Percentiles rank a stretch among this genome's conserved stretches.
Conservation (phyloP, 805 yeast genomes). For the Cyberlindnera galapagoensis region DNA sequence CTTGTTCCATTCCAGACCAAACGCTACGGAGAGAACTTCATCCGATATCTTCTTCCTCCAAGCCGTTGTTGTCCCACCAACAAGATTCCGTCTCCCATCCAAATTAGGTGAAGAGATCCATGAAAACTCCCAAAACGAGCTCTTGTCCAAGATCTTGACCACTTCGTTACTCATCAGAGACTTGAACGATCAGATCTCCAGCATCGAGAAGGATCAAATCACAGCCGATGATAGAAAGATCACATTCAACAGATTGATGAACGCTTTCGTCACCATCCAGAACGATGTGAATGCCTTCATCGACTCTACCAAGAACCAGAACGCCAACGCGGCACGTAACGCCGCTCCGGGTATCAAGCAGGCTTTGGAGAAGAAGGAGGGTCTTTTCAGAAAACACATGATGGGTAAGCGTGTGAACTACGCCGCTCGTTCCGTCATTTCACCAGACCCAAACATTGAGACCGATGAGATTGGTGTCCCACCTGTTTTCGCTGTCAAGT, state of each 20-base stretch:
- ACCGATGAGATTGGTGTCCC: constrained; percentile 99
- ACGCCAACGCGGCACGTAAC: constrained; percentile 48
- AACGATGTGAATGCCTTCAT: constrained; percentile 92
- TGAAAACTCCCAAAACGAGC: constrained; percentile 89
- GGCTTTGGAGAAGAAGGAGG: constrained; percentile 97
- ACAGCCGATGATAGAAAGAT: constrained; percentile 67
- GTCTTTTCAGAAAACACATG: constrained; percentile 97
- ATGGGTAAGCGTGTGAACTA: constrained; percentile 99
- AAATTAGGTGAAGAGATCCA: constrained; percentile 95
- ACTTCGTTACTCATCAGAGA: constrained; percentile 82
- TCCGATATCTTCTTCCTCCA: constrained; percentile 90
- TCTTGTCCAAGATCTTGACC: constrained; percentile 70
- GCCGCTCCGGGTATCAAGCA: constrained; percentile 96
- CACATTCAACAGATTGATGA: constrained; percentile 86
- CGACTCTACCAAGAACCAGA: constrained; percentile 86
- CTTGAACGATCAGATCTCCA: constrained; percentile 75
- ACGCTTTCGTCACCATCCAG: constrained; percentile 90
- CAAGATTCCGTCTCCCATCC: constrained; percentile 94
- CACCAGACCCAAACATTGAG: constrained; percentile 97
- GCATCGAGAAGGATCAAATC: constrained; percentile 49
- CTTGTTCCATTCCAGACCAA: constrained; percentile 80
- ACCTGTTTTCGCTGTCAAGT: constrained; percentile 92
- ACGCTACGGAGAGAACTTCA: constrained; percentile 34
- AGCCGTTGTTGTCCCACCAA: constrained; percentile 89
- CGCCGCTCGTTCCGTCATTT: constrained; percentile 98